A percentile compares a stretch with the other conserved stretches of the same genome.
phyloP scores from a whole-genome alignment of 129 eudicot species.

The Flaveria sonorensis region DNA sequence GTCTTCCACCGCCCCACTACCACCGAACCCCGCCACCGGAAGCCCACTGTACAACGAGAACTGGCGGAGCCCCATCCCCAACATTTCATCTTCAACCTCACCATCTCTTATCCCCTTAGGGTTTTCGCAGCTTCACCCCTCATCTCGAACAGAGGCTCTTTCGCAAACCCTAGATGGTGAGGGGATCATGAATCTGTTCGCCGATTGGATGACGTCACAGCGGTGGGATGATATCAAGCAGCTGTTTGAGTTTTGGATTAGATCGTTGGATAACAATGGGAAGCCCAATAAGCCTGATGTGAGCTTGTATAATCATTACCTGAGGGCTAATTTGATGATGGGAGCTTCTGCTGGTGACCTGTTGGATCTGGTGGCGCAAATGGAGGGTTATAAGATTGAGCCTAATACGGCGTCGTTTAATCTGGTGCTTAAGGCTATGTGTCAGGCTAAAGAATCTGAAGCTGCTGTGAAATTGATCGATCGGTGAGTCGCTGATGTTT shows the following conservation, averaged over 20 bases:
- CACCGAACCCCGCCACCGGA: slow-evolving; percentile 76
- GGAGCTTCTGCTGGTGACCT: slow-evolving; percentile 55
- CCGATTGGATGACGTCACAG: slow-evolving; percentile 63
- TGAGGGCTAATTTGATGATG: slow-evolving; percentile 76
- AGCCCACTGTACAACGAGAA: slow-evolving; percentile 73
- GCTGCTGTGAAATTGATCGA: slow-evolving; percentile 66
- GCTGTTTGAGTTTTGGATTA: slow-evolving; percentile 70
- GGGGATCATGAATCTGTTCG: slow-evolving; percentile 51
- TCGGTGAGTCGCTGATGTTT: slow-evolving; percentile 40
- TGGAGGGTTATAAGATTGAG: slow-evolving; percentile 49
- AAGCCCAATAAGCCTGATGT: slow-evolving; percentile 75
- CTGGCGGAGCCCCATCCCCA: slow-evolving; percentile 60
- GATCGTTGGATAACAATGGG: slow-evolving; percentile 60
- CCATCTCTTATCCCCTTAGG: slow-evolving; percentile 41
- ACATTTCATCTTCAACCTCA: slow-evolving; percentile 24
- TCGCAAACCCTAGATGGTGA: slow-evolving; percentile 46
- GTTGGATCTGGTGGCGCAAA: slow-evolving; percentile 55
- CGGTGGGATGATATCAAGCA: slow-evolving; percentile 59
- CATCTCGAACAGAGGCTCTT: slow-evolving; percentile 36
- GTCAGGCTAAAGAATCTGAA: slow-evolving; percentile 32
- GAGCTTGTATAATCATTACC: slow-evolving; percentile 60
- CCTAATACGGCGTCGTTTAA: slow-evolving; percentile 81
- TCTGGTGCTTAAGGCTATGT: slow-evolving; percentile 73
- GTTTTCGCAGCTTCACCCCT: slow-evolving; percentile 23
- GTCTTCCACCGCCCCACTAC: slow-evolving; percentile 47